Percentiles rank a stretch among this genome's conserved stretches.
phyloP scores from a whole-genome alignment of 305 asterid species.

The Fraxinus angustifolia region DNA sequence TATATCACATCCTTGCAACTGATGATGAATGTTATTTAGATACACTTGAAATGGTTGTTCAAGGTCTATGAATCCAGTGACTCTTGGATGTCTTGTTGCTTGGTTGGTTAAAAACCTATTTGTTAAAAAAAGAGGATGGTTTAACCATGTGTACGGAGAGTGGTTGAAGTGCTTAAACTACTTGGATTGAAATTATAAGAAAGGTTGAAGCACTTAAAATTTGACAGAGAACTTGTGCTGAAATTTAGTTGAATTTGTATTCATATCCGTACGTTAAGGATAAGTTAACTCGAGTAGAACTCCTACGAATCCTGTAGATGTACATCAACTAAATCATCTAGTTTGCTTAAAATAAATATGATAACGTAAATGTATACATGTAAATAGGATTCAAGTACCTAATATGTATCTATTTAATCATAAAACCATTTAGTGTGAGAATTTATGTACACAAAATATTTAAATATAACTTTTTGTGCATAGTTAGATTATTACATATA shows the following conservation, averaged over 20 bases:
- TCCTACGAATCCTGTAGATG: background rate
- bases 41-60: background rate
- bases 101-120: background rate
- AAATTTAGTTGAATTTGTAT: background rate
- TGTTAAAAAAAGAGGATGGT: background rate
- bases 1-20: background rate
- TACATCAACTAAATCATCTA: background rate
- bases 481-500: background rate
- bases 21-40: background rate
- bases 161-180: background rate
- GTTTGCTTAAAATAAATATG: background rate
- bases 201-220: background rate
- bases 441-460: background rate
- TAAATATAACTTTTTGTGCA: background rate
- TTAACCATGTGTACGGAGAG: background rate
- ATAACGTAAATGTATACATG: background rate
- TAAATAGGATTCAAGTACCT: background rate
- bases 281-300: background rate
- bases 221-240: background rate
- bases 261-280: background rate
- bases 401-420: background rate
- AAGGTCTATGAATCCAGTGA: background rate
- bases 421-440: background rate
- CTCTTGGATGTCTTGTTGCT: conserved; percentile 6
- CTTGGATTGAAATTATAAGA: background rate